Evolutionary conservation across 345 rosid genomes (phyloP).

Genomic region (Brassica cretica): DNA sequence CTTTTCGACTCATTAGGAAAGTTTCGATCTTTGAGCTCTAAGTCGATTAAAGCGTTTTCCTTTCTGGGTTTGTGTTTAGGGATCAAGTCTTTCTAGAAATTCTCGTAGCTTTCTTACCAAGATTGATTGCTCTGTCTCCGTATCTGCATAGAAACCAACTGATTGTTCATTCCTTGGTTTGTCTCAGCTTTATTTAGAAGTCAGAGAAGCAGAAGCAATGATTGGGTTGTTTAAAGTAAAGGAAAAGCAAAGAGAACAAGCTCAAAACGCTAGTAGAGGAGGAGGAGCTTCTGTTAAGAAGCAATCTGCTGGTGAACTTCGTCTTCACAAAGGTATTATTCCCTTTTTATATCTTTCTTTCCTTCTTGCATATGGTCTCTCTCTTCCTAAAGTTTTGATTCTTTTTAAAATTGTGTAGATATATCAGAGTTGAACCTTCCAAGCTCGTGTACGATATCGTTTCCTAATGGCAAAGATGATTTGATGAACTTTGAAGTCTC

Average conservation of each 20-base stretch:
- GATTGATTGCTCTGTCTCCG: background rate
- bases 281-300: constrained; percentile 60
- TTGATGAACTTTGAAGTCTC: constrained; percentile 82
- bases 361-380: background rate
- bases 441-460: constrained; percentile 61
- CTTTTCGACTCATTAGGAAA: background rate
- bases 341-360: background rate
- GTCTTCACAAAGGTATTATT: constrained; percentile 74
- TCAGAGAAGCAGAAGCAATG: constrained; percentile 54
- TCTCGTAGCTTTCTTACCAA: background rate
- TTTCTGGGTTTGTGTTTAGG: constrained; percentile 15
- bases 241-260: constrained; percentile 83
- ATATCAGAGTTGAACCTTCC: constrained; percentile 80
- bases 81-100: constrained; percentile 15
- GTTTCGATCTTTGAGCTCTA: constrained; percentile 22
- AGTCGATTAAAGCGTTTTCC: constrained; percentile 6
- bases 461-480: constrained; percentile 80
- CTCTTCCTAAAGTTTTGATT: background rate
- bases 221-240: constrained; percentile 80
- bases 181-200: background rate
- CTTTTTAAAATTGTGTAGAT: constrained; percentile 38
- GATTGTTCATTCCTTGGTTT: background rate
- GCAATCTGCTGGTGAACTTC: constrained; percentile 85
- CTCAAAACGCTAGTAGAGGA: constrained; percentile 59
- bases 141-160: background rate